Conservation (phyloP, 306 rosid genomes). For the Citrullus colocynthis region DNA sequence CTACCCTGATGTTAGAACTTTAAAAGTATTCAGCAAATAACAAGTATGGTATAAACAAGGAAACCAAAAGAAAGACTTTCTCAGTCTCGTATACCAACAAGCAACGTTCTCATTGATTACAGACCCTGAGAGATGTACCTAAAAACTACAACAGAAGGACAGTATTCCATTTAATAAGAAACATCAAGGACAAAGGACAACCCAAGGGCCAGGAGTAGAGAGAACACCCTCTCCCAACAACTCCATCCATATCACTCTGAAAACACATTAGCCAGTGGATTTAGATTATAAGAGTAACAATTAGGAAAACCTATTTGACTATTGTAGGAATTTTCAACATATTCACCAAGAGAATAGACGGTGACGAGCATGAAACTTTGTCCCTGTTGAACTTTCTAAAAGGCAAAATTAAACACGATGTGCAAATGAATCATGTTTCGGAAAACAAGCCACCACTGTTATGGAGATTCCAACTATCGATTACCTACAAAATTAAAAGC, state of each 20-base stretch:
- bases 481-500: not conserved
- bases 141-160: not conserved
- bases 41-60: not conserved
- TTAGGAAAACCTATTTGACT: not conserved
- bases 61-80: not conserved
- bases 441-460: not conserved
- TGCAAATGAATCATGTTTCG: not conserved
- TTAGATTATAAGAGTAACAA: not conserved
- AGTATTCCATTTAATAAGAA: not conserved
- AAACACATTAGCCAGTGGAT: not conserved
- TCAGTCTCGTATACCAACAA: not conserved
- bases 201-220: too few relatives aligned
- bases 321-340: not conserved
- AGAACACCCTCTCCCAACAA: too few relatives aligned
- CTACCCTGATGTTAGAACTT: not conserved
- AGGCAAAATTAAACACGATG: not conserved
- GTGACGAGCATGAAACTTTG: not conserved
- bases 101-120: not conserved
- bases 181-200: too few relatives aligned
- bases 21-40: not conserved
- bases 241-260: too few relatives aligned
- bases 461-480: not conserved
- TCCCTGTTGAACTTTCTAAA: not conserved
- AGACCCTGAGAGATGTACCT: not conserved
- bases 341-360: not conserved